Base-by-base conservation (phyloP, 768 basidiomycete species). In the Phylloporus arenicola region DNA sequence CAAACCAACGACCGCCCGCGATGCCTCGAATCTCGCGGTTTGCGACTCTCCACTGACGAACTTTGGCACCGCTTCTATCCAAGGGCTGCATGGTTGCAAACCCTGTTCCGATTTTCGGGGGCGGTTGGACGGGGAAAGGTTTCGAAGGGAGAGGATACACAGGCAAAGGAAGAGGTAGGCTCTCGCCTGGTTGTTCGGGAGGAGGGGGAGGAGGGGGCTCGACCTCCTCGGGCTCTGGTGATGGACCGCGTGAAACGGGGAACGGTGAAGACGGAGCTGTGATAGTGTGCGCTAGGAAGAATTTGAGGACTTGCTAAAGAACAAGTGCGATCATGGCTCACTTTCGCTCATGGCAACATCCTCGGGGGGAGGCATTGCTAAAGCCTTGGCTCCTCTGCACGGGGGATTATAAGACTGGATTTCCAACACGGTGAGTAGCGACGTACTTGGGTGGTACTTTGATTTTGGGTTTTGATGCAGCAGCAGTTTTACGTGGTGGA, bases 1-100 rank as follows among this genome's bases (percentile, higher is more conserved):
- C 70, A 57, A 89, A 84, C 88, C 88, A 91, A 35, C 88, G 80
- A 1, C 88, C 88, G 12, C 88, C 88, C 17, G 83, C 88, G 45
- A 91, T 88, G 7, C 88, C 88, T 33, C 86, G 75, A 45, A 91
- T 80, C 68, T 90, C 88, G 37, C 88, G 80, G 50, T 83, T 77
- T 8, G 86, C 87, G 37, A 76, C 61, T 34, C 86, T 79, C 88
- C 88, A 91, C 51, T 78, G 82, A 27, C 88, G 79, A 22, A 79
- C 79, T 57, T 80, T 80, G 43, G 74, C 77, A 16, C 73, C 73
- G 20, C 71, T 78, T 60, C 79, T 83, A 62, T 90, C 88, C 22
- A 91, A 72, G 38, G 84, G 75, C 34, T 85, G 64, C 25, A 76
- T 64, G 0, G 86, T 81, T 12, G 88, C 86, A 56, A 85, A 83